These are phyloP conservation scores for Entophlyctis luteolus DNA, from an alignment of 192 early-diverging fungal species.

Conservation along the genomic window DNA sequence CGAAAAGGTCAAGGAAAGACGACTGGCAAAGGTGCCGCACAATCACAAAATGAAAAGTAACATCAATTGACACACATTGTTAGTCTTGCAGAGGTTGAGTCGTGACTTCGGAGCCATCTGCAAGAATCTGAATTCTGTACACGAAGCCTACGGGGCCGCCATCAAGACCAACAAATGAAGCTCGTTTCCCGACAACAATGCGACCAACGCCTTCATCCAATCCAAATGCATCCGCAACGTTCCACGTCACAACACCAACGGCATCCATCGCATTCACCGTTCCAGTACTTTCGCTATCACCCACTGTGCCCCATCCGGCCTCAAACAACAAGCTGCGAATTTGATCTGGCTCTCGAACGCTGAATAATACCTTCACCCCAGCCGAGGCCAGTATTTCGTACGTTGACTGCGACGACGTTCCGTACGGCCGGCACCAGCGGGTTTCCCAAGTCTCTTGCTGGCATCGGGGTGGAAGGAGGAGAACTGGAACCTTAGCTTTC, in stretches of 20 bases:
- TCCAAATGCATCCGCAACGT: conserved; percentile 64
- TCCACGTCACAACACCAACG: conserved; percentile 66
- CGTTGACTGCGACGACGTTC: conserved; percentile 47
- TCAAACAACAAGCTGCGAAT: conserved; percentile 67
- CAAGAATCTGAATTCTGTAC: conserved; percentile 52
- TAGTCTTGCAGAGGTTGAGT: conserved; percentile 35
- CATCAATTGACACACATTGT: neutral
- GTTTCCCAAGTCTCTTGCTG: conserved; percentile 59
- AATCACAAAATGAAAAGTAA: too few species aligned
- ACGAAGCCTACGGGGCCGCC: conserved; percentile 62
- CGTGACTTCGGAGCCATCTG: conserved; percentile 50
- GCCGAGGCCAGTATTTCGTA: conserved; percentile 50
- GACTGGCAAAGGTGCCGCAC: too few species aligned
- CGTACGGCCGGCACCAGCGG: conserved; percentile 54
- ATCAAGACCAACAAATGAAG: conserved; percentile 59
- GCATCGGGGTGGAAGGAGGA: conserved; percentile 62
- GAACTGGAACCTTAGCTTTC: conserved; percentile 54
- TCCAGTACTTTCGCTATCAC: conserved; percentile 12
- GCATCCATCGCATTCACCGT: conserved; percentile 57
- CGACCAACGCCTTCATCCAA: conserved; percentile 22
- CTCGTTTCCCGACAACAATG: conserved; percentile 30
- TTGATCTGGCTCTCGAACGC: conserved; percentile 39
- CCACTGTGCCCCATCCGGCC: conserved; percentile 61
- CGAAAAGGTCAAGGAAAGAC: too few species aligned
- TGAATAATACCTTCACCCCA: conserved; percentile 55